Evolutionary conservation across 345 rosid species (phyloP).

Genomic region (Sisymbrium irio): DNA sequence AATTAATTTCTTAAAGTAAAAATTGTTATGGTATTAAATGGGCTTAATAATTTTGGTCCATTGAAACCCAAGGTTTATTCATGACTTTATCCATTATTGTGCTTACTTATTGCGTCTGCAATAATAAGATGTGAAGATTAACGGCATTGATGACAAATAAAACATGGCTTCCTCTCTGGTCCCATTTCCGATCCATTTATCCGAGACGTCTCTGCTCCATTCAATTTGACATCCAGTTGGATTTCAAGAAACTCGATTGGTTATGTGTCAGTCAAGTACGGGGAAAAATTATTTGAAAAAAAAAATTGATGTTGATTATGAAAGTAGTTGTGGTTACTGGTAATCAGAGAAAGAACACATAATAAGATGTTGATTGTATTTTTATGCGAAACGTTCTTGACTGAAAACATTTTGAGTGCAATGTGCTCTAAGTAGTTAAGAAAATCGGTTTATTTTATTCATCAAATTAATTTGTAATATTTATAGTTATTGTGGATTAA

Average conservation of each 20-base stretch:
- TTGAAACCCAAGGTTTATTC: neutral
- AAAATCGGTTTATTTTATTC: no score
- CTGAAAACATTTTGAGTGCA: neutral
- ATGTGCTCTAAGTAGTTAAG: neutral
- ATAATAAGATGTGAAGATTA: neutral
- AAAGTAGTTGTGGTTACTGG: neutral
- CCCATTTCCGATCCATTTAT: neutral
- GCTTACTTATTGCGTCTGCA: neutral
- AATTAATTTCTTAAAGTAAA: no score
- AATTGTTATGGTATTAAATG: no score
- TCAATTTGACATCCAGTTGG: neutral
- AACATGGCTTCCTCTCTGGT: neutral
- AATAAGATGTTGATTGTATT: neutral
- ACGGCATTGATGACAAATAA: neutral
- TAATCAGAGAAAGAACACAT: neutral
- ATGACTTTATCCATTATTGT: neutral
- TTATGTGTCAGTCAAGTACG: neutral
- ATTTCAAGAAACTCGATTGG: neutral
- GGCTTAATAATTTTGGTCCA: neutral
- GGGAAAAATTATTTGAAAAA: neutral
- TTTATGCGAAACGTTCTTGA: neutral
- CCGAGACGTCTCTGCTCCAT: neutral
- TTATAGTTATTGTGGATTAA: no score
- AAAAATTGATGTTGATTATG: neutral
- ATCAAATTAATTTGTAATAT: no score